phyloP scores from a whole-genome alignment of 768 basidiomycete genomes.

The Cystofilobasidium capitatum region DNA sequence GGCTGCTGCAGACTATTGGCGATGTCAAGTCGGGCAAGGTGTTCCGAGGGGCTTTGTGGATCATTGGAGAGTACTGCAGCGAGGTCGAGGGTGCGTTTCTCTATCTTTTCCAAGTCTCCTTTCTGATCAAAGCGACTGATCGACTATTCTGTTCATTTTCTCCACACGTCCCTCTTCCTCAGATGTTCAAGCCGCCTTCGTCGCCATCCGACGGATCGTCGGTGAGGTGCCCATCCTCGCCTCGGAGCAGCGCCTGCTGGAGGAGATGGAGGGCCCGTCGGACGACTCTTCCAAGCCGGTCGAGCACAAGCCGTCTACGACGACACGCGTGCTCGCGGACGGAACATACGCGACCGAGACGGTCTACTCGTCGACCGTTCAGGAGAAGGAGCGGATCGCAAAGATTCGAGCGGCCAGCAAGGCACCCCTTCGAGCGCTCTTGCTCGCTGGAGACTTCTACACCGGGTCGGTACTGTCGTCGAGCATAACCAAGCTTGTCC shows the following conservation, averaged over 20 bases:
- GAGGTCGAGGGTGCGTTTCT: slow-evolving; percentile 44
- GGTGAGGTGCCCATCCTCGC: slow-evolving; percentile 98
- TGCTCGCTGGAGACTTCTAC: slow-evolving; percentile 94
- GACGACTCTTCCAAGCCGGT: slow-evolving; percentile 42
- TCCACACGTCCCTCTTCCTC: no score
- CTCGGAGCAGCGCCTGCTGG: slow-evolving; percentile 68
- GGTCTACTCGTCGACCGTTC: slow-evolving; percentile 55
- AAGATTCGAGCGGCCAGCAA: slow-evolving; percentile 77
- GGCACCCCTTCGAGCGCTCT: slow-evolving; percentile 79
- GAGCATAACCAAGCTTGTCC: slow-evolving; percentile 79
- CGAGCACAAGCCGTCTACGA: slow-evolving; percentile 48
- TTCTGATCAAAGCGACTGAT: neutral
- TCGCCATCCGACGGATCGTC: slow-evolving; percentile 69
- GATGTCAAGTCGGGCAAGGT: slow-evolving; percentile 96
- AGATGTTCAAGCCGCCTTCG: slow-evolving; percentile 65
- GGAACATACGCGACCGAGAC: slow-evolving; percentile 98
- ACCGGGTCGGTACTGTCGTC: slow-evolving; percentile 84
- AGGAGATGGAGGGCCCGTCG: slow-evolving; percentile 53
- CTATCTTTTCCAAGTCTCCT: neutral
- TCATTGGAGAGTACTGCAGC: slow-evolving; percentile 85
- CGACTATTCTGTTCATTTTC: slow-evolving; percentile 12
- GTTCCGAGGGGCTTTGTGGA: slow-evolving; percentile 92
- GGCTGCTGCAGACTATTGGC: slow-evolving; percentile 65
- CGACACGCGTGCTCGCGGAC: slow-evolving; percentile 70
- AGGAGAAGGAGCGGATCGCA: slow-evolving; percentile 52